phyloP scores from a whole-genome alignment of 345 rosid species.

The Bruguiera gymnorhiza region DNA sequence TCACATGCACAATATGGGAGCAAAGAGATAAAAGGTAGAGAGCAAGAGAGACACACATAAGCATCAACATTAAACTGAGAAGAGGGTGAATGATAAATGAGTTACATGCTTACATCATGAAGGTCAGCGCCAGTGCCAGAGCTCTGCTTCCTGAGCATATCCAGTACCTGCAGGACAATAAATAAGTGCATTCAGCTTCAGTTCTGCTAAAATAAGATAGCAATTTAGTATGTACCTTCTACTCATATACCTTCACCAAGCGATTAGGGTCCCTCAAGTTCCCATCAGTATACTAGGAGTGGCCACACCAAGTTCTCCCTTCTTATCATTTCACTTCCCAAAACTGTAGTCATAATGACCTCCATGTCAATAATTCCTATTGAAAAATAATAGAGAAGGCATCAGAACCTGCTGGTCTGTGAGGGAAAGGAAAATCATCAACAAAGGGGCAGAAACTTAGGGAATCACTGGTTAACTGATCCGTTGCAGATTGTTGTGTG shows the following conservation, averaged over 20 bases:
- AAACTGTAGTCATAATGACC: constrained; percentile 88
- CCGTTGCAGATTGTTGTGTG: constrained; percentile 96
- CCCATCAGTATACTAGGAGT: constrained; percentile 59
- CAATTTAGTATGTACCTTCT: background rate
- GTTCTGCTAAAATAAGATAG: background rate
- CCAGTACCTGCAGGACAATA: constrained; percentile 53
- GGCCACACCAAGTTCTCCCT: constrained; percentile 58
- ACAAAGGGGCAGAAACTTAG: background rate
- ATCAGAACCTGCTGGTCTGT: constrained; percentile 8
- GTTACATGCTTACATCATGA: constrained; percentile 56
- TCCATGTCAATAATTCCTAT: constrained; percentile 95
- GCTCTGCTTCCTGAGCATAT: constrained; percentile 78
- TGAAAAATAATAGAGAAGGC: background rate
- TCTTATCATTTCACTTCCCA: constrained; percentile 89
- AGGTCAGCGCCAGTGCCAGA: constrained; percentile 57
- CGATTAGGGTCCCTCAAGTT: constrained; percentile 73
- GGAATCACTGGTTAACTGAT: constrained; percentile 76
- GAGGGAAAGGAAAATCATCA: background rate
- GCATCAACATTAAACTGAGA: background rate
- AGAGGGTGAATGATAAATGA: background rate
- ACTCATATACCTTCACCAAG: constrained; percentile 52
- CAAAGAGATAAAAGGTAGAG: too few species aligned
- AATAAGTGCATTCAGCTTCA: constrained; percentile 7
- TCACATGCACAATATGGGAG: too few species aligned
- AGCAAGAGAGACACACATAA: background rate